Percentiles rank a stretch among this genome's conserved stretches.
These are phyloP conservation scores for Paraphysoderma sedebokerense DNA, from an alignment of 371 early-diverging fungal species.

Conservation along the genomic window DNA sequence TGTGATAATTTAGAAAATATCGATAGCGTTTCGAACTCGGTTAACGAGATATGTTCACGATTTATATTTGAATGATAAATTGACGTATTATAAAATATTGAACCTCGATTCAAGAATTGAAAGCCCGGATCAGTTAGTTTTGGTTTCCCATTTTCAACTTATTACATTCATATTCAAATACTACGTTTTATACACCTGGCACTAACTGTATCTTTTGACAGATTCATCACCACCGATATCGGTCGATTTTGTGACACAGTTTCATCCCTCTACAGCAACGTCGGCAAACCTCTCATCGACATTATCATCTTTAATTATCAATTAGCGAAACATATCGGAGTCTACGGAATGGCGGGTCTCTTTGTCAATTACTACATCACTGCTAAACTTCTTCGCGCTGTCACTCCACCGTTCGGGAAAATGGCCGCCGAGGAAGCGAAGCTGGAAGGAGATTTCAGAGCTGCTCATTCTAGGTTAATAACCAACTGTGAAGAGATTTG, in stretches of 20 bases:
- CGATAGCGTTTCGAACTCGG: conserved; percentile 71
- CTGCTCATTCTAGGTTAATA: conserved; percentile 51
- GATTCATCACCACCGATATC: conserved; percentile 65
- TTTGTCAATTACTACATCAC: conserved; percentile 50
- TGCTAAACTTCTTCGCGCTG: conserved; percentile 44
- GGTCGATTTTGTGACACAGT: conserved; percentile 56
- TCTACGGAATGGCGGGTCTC: conserved; percentile 40
- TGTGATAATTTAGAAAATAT: conserved; percentile 30
- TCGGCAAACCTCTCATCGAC: conserved; percentile 72
- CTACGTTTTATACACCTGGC: too few species aligned
- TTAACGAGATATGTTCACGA: conserved; percentile 56
- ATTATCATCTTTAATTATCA: conserved; percentile 70
- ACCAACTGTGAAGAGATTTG: conserved; percentile 78
- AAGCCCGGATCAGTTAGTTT: conserved; percentile 72
- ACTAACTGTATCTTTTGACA: too few species aligned
- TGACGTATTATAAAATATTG: conserved; percentile 63
- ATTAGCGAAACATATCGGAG: conserved; percentile 55
- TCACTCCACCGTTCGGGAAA: conserved; percentile 73
- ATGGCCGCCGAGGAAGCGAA: conserved; percentile 56
- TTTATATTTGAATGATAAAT: conserved; percentile 41
- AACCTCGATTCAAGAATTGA: conserved; percentile 69
- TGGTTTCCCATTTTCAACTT: too few species aligned
- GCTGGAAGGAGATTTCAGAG: conserved; percentile 77
- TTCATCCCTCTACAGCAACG: conserved; percentile 49
- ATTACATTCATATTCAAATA: too few species aligned